These are phyloP conservation scores for Paraphoma sp. DNA, from an alignment of 2,329 filamentous ascomycete species.

Conservation along the genomic window DNA sequence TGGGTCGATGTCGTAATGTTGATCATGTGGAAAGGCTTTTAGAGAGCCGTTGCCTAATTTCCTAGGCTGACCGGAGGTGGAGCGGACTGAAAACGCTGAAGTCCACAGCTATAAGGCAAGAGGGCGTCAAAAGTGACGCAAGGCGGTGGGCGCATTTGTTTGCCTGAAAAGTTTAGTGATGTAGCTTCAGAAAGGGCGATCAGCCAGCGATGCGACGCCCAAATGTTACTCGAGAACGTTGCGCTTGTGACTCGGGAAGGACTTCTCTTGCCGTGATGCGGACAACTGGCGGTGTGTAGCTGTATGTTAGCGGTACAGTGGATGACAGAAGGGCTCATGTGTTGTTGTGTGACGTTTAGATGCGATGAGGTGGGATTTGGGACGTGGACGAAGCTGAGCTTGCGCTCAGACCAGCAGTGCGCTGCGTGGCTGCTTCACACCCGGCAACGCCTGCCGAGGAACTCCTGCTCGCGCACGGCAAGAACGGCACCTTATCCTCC, in stretches of 20 bases:
- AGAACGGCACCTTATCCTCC: slow-evolving; percentile 4
- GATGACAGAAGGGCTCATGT: background rate
- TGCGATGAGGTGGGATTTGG: background rate
- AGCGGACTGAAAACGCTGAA: background rate
- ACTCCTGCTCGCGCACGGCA: background rate
- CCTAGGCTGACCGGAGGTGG: slow-evolving; percentile 7
- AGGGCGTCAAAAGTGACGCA: background rate
- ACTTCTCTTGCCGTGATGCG: background rate
- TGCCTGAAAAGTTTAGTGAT: background rate
- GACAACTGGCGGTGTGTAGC: background rate
- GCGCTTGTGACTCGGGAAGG: slow-evolving; percentile 13
- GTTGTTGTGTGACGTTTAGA: background rate
- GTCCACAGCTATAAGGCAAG: slow-evolving; percentile 1
- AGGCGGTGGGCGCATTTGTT: slow-evolving; percentile 13
- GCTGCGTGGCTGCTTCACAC: background rate
- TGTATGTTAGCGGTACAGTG: background rate
- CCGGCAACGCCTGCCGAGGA: background rate
- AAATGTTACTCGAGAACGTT: background rate
- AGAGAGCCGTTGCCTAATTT: background rate
- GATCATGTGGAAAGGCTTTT: slow-evolving; percentile 2
- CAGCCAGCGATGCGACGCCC: background rate
- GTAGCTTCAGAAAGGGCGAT: too few relatives aligned
- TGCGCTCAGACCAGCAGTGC: background rate
- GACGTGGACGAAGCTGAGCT: background rate
- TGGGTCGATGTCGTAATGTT: background rate